These are phyloP conservation scores for Chytriomyces hyalinus DNA, from an alignment of 192 early-diverging fungal genomes.

Conservation along the genomic window DNA sequence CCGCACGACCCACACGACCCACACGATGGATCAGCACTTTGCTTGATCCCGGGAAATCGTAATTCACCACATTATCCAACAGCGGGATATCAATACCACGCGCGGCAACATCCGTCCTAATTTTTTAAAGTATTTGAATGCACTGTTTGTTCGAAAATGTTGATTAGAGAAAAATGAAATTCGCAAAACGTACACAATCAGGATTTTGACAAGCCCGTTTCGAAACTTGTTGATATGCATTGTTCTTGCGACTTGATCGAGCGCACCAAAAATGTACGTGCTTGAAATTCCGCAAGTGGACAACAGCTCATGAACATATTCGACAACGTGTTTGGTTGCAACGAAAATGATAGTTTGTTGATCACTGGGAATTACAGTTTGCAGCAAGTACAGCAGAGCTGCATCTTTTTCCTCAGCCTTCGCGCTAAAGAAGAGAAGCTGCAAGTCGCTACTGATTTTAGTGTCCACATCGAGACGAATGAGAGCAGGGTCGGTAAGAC, in stretches of 20 bases:
- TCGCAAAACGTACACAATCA: slow-evolving; percentile 67
- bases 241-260: slow-evolving; percentile 91
- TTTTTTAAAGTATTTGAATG: neutral
- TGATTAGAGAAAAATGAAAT: neutral
- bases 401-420: slow-evolving; percentile 90
- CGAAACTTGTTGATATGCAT: slow-evolving; percentile 87
- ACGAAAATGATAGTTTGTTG: slow-evolving; percentile 93
- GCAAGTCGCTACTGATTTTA: slow-evolving; percentile 94
- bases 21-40: slow-evolving; percentile 98
- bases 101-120: slow-evolving; percentile 91
- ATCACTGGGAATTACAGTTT: slow-evolving; percentile 68
- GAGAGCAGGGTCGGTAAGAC: slow-evolving; percentile 89
- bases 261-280: slow-evolving; percentile 92
- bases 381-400: slow-evolving; percentile 82
- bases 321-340: slow-evolving; percentile 97
- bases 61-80: slow-evolving; percentile 96
- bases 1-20: slow-evolving; percentile 95
- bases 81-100: slow-evolving; percentile 99
- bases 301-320: slow-evolving; percentile 84
- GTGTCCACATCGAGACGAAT: slow-evolving; percentile 93
- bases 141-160: neutral
- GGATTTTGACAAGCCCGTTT: slow-evolving; percentile 72
- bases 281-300: slow-evolving; percentile 70
- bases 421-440: slow-evolving; percentile 90
- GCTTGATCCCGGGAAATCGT: slow-evolving; percentile 88